Percentiles rank a stretch among this genome's conserved stretches.
Evolutionary conservation across 305 asterid species (phyloP).

Genomic region (Fraxinus nigra): DNA sequence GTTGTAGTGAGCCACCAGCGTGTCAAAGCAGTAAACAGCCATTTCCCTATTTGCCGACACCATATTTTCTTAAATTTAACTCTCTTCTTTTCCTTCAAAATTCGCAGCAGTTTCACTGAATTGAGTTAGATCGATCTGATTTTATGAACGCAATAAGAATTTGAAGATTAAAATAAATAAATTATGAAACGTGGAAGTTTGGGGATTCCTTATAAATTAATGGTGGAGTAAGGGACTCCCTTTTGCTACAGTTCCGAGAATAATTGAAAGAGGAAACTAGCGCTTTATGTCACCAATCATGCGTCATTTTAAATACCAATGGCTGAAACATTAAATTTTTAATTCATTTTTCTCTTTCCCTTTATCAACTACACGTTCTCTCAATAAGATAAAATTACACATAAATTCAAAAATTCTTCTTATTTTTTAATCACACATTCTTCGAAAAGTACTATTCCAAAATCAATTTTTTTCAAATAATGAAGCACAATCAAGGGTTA

Average conservation of each 20-base stretch:
- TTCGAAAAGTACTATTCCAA: too few species aligned
- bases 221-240: constrained; percentile 27
- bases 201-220: constrained; percentile 1
- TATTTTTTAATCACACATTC: too few species aligned
- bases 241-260: constrained; percentile 24
- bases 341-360: too few species aligned
- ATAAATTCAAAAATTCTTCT: too few species aligned
- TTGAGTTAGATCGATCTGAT: constrained; percentile 16
- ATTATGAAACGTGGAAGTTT: background rate
- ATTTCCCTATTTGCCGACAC: constrained; percentile 92
- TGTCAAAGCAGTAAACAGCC: constrained; percentile 93
- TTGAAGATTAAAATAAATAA: background rate
- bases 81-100: background rate
- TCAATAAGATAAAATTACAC: too few species aligned
- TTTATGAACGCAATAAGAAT: constrained; percentile 9
- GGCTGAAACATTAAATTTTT: too few species aligned
- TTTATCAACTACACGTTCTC: too few species aligned
- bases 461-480: too few species aligned
- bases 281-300: background rate
- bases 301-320: background rate
- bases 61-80: constrained; percentile 34
- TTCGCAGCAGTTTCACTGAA: background rate
- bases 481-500: too few species aligned
- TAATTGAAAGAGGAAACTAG: constrained; percentile 17
- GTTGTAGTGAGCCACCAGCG: constrained; percentile 88